Evolutionary conservation across 768 basidiomycete species (phyloP), one percentile per base, ranked within the genome.

Genomic region (Boletus eberwhitei): DNA sequence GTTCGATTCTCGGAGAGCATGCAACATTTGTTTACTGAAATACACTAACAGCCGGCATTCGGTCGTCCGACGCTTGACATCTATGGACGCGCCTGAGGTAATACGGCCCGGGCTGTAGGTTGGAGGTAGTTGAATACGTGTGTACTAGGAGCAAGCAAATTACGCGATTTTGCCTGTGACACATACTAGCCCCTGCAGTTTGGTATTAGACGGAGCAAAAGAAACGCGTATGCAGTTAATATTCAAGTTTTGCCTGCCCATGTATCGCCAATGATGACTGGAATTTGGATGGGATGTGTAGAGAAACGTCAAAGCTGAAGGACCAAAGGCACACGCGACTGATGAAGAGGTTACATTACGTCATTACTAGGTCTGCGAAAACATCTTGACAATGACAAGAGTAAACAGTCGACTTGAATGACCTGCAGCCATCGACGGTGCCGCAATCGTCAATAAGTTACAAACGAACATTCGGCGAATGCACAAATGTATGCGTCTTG

Each of bases 61-160:
- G 64, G 67, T 38, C 68, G 73, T 24, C 68, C 70, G 12, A 5
- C 57, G 16, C 63, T 74, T n/a, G 72, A 73, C 48, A 19, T 48
- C 11, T 31, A 57, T 46, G 68, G 69, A 48, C 69, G 68, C 2
- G 29, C 34, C n/a, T 70, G 42, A 54, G 12, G 37, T 32, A 9
- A 38, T 39, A 41, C 22, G 39, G 12, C 43, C 21, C 21, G 17
- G 32, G 11, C 14, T 43, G 37, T 26, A 24, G 12, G 14, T 29
- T 51, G 22, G 40, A 35, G 17, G 32, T n/a, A 24, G 41, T 19
- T 19, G 13, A 21, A 37, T 54, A 21, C 31, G 32, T 17, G 13
- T 47, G 21, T 34, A 47, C 3, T 22, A 17, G 29, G 19, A 26
- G 38, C 31, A 17, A 34, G 17, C 22, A 46, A 34, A 47, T 17